These are phyloP conservation scores for Guyanaporus albipodus DNA, from an alignment of 768 basidiomycete species.

Conservation along the genomic window DNA sequence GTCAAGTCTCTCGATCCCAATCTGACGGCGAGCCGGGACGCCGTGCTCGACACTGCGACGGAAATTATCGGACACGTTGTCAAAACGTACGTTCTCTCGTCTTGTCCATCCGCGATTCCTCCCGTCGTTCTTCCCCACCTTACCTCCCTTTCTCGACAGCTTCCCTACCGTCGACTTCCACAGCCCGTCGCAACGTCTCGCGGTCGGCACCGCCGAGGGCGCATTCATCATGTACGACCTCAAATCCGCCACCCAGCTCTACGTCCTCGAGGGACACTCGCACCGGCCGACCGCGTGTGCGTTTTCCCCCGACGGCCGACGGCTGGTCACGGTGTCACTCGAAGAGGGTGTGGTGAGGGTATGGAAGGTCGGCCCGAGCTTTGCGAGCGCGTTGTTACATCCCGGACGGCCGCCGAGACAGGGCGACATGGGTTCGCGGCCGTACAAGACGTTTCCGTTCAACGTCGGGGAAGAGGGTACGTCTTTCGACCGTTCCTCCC, in stretches of 20 bases:
- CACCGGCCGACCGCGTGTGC: conserved; percentile 77
- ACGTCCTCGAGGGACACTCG: conserved; percentile 91
- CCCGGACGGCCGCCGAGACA: conserved; percentile 90
- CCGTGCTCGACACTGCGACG: conserved; percentile 86
- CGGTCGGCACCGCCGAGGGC: conserved; percentile 92
- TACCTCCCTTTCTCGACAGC: conserved; percentile 36
- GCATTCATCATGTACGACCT: conserved; percentile 95
- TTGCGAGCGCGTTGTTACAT: conserved; percentile 79
- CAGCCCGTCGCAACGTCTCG: conserved; percentile 78
- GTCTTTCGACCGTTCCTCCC: too few relatives aligned
- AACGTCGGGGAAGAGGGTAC: conserved; percentile 80
- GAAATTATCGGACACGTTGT: conserved; percentile 96
- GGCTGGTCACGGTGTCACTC: conserved; percentile 82
- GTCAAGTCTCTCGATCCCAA: conserved; percentile 97
- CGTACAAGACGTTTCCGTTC: conserved; percentile 86
- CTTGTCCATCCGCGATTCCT: too few relatives aligned
- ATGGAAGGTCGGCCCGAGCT: conserved; percentile 93
- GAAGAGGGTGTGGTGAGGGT: conserved; percentile 82
- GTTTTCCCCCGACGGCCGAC: conserved; percentile 90
- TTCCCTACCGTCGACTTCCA: conserved; percentile 96
- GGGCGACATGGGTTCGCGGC: conserved; percentile 74
- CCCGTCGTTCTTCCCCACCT: background rate
- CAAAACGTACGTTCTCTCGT: conserved; percentile 59
- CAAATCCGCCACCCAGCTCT: conserved; percentile 91
- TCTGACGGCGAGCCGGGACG: conserved; percentile 68